Percentiles rank a stretch among this genome's conserved stretches.
Conservation (phyloP, 257 asterid species). For the Knoxia roxburghii region DNA sequence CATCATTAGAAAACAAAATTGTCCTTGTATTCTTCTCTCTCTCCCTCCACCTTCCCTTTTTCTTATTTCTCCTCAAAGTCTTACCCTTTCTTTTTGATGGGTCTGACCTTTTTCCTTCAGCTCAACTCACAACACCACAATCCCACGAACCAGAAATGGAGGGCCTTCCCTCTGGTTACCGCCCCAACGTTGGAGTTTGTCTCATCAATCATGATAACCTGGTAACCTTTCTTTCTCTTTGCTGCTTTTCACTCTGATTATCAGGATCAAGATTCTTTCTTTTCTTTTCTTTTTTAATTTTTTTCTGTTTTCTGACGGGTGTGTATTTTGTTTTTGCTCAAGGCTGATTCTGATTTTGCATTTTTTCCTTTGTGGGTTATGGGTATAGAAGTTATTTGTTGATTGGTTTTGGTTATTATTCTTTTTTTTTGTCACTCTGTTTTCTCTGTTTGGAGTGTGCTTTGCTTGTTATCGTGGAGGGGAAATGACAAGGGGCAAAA, state of each 20-base stretch:
- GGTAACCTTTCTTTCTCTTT: conserved; percentile 31
- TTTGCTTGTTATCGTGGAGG: background rate
- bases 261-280: conserved; percentile 2
- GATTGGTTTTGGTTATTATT: background rate
- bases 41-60: background rate
- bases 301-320: too few relatives aligned
- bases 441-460: background rate
- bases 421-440: background rate
- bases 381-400: background rate
- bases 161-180: conserved; percentile 95
- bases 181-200: conserved; percentile 96
- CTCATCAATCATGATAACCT: conserved; percentile 68
- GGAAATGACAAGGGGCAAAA: background rate
- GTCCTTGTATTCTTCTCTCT: conserved; percentile 11
- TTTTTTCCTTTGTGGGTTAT: conserved; percentile 4
- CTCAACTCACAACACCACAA: conserved; percentile 14
- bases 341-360: background rate
- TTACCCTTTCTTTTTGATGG: conserved; percentile 3
- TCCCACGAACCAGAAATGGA: conserved; percentile 70
- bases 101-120: conserved; percentile 18
- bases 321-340: background rate
- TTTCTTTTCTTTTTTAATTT: background rate
- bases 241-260: background rate
- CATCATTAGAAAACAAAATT: conserved; percentile 8
- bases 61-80: conserved; percentile 6